Base-by-base conservation (phyloP, 148 eudicot species). In the Fagopyrum tataricum region DNA sequence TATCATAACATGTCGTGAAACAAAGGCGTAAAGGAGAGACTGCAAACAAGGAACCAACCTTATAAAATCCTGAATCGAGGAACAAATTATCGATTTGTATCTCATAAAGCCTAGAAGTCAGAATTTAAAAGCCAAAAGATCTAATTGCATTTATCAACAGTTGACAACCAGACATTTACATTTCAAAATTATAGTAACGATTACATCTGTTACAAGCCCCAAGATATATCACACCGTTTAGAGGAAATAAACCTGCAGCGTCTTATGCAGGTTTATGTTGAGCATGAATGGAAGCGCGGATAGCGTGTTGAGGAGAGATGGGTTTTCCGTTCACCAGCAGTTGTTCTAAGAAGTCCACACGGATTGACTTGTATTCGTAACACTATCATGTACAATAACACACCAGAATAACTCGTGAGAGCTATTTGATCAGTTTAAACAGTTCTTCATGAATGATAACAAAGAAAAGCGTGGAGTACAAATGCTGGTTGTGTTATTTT, bases 271-370 rank as follows among this genome's bases (percentile, higher is more conserved):
- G 83, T 83, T 89, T 91, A 78, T 91, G 94, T 76, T 91, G 93
- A 24, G 97, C 96, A 70, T 71, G 75, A 49, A 94, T 84, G 51
- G 96, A 87, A 58, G 90, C 73, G 37, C 69, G 83, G 59, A 86
- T 75, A 8, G 85, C 87, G 47, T 84, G 84, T 62, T 72, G 81
- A 67, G 82, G 73, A 66, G 90, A 51, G 43, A 91, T 42, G 68
- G 91, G 70, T 75, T 82, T 91, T 72, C 97, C 97, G 75, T 94
- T 94, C 81, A 94, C 96, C 56, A 89, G 83, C 74, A 89, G 58
- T 85, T 89, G 98, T 58, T 94, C 91, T 69, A 84, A 59, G 81
- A 91, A 91, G 82, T 94, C 98, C 66, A 85, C 90, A n/a, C 98
- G 96, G 46, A 91, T 82, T 21, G 96, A 85, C 71, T 81, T 91